These are phyloP conservation scores for Penicillium subrubescens DNA, from an alignment of 495 filamentous ascomycete species.

Conservation along the genomic window DNA sequence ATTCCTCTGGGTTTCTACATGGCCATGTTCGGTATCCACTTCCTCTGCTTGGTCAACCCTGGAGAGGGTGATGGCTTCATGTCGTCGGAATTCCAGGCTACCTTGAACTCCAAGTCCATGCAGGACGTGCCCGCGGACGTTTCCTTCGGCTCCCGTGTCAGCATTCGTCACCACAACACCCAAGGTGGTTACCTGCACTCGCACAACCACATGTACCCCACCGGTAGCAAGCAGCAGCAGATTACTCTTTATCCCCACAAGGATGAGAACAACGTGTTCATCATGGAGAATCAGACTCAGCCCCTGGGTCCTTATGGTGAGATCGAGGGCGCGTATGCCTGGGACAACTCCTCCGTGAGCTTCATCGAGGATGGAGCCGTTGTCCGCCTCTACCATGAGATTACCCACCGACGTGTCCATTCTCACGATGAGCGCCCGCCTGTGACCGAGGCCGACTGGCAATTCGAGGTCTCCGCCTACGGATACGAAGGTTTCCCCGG, in stretches of 20 bases:
- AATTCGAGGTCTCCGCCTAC: slow-evolving; percentile 97
- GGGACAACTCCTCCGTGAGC: slow-evolving; percentile 70
- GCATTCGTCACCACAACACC: slow-evolving; percentile 90
- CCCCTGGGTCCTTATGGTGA: slow-evolving; percentile 76
- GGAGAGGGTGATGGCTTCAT: slow-evolving; percentile 99
- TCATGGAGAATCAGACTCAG: slow-evolving; percentile 94
- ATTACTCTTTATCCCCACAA: slow-evolving; percentile 98
- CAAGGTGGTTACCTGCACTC: slow-evolving; percentile 98
- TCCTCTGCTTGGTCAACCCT: slow-evolving; percentile 87
- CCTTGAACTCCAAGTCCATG: slow-evolving; percentile 94
- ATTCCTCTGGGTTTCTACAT: slow-evolving; percentile 91
- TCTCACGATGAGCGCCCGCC: slow-evolving; percentile 98
- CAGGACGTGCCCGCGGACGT: slow-evolving; percentile 92
- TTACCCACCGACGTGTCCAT: slow-evolving; percentile 86
- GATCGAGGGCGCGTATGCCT: slow-evolving; percentile 78
- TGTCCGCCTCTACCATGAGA: slow-evolving; percentile 78
- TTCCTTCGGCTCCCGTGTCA: slow-evolving; percentile 81
- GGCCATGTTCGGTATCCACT: slow-evolving; percentile 95
- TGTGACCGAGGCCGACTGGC: slow-evolving; percentile 96
- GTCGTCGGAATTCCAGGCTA: slow-evolving; percentile 98
- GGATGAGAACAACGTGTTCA: slow-evolving; percentile 95
- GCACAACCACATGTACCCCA: slow-evolving; percentile 95
- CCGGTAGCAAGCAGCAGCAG: slow-evolving; percentile 96
- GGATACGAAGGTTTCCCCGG: slow-evolving; percentile 96
- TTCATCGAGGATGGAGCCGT: slow-evolving; percentile 79